Evolutionary conservation across 495 filamentous ascomycete genomes (phyloP).

Genomic region (Daldinia grandis): DNA sequence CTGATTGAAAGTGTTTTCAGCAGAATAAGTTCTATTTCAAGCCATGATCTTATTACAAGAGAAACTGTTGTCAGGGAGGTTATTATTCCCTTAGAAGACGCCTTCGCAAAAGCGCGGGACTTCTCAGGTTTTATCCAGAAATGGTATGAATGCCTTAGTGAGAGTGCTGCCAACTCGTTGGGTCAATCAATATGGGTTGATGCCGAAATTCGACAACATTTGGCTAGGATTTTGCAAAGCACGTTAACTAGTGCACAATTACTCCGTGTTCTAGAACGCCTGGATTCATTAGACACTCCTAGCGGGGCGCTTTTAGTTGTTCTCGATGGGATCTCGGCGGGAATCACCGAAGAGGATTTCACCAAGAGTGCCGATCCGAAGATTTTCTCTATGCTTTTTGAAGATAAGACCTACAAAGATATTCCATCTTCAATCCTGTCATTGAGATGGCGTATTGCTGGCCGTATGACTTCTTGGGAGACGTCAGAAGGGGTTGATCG

Average conservation of each 20-base stretch:
- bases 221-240: constrained; percentile 53
- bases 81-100: constrained; percentile 67
- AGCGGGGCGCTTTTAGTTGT: constrained; percentile 51
- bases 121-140: constrained; percentile 69
- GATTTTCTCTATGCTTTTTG: constrained; percentile 42
- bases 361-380: constrained; percentile 50
- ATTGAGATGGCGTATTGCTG: constrained; percentile 51
- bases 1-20: constrained; percentile 27
- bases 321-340: constrained; percentile 57
- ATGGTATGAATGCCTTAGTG: constrained; percentile 72
- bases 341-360: constrained; percentile 55
- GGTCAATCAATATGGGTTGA: constrained; percentile 67
- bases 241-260: constrained; percentile 60
- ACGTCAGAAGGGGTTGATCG: constrained; percentile 45
- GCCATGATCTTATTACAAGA: constrained; percentile 24
- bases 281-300: constrained; percentile 44
- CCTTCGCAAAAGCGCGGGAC: constrained; percentile 71
- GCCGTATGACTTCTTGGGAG: constrained; percentile 47
- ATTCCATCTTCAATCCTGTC: constrained; percentile 34
- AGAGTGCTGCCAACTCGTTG: constrained; percentile 47
- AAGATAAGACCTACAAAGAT: constrained; percentile 29
- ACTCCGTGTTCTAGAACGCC: constrained; percentile 53
- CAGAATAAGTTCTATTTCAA: constrained; percentile 34
- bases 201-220: constrained; percentile 59
- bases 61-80: constrained; percentile 49